Evolutionary conservation across 106 monocot genomes (phyloP).

Genomic region (Dioscorea dumetorum): DNA sequence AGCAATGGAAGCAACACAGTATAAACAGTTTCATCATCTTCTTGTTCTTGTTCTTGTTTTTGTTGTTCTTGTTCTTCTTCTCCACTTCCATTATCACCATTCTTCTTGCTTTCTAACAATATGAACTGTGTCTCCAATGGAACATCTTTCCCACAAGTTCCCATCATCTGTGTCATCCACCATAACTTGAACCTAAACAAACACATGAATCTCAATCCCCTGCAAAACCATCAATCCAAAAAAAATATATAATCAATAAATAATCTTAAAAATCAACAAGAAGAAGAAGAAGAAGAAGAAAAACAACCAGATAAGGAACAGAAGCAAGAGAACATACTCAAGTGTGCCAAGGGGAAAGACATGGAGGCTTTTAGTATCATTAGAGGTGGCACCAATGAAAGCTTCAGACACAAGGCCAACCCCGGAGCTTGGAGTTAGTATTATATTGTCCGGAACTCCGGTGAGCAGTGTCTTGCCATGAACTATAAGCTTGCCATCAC

Average conservation of each 20-base stretch:
- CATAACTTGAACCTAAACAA: slow-evolving; percentile 88
- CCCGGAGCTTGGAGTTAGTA: slow-evolving; percentile 51
- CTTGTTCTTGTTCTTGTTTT: neutral
- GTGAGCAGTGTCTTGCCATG: slow-evolving; percentile 61
- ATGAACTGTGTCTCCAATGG: slow-evolving; percentile 91
- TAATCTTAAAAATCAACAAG: too few relatives aligned
- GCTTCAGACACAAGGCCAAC: slow-evolving; percentile 51
- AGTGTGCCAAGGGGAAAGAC: slow-evolving; percentile 64
- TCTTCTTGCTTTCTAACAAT: slow-evolving; percentile 53
- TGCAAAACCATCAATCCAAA: slow-evolving; percentile 1
- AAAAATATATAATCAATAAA: neutral
- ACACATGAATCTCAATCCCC: slow-evolving; percentile 67
- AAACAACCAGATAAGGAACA: too few relatives aligned
- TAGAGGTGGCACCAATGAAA: slow-evolving; percentile 61
- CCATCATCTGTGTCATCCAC: slow-evolving; percentile 97
- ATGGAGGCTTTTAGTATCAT: slow-evolving; percentile 39
- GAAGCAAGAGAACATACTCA: neutral
- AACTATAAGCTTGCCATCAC: slow-evolving; percentile 47
- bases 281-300: neutral
- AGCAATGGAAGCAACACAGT: slow-evolving; percentile 65
- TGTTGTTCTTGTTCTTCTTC: neutral
- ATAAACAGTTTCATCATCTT: slow-evolving; percentile 31
- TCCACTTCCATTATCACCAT: neutral
- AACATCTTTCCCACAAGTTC: slow-evolving; percentile 48
- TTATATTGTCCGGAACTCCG: slow-evolving; percentile 59